These are phyloP conservation scores for Ramalina intermedia DNA, from an alignment of 495 filamentous ascomycete species.

Conservation along the genomic window DNA sequence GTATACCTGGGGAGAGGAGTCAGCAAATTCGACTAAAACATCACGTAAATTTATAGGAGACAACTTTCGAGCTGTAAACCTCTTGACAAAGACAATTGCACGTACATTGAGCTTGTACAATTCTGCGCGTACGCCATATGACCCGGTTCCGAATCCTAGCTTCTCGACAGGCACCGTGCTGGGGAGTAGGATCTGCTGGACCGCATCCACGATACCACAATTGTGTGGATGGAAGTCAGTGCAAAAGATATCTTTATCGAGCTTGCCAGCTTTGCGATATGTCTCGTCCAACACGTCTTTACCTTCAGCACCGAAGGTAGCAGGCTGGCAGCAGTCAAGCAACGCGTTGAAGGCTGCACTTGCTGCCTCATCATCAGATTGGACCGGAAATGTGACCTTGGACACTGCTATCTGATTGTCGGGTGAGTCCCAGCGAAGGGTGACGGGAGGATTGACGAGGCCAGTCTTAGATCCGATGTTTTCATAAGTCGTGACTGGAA, in stretches of 20 bases:
- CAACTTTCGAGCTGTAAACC: not conserved
- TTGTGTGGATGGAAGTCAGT: slow-evolving; percentile 38
- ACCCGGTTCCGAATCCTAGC: not conserved
- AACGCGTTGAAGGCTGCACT: too few species aligned
- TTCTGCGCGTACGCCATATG: slow-evolving; percentile 25
- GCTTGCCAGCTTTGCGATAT: slow-evolving; percentile 36
- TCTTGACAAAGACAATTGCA: not conserved
- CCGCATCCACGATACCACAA: slow-evolving; percentile 33
- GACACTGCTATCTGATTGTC: too few species aligned
- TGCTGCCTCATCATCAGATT: too few species aligned
- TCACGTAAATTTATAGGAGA: too few species aligned
- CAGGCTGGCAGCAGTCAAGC: not conserved
- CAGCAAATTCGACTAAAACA: not conserved
- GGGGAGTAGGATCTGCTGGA: slow-evolving; percentile 35
- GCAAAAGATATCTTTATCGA: slow-evolving; percentile 29
- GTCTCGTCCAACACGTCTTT: slow-evolving; percentile 32
- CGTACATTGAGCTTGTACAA: slow-evolving; percentile 44
- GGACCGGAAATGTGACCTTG: too few species aligned
- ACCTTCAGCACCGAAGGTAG: slow-evolving; percentile 3
- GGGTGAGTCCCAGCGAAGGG: too few species aligned
- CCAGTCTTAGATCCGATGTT: too few species aligned
- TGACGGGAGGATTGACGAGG: too few species aligned
- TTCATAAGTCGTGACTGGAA: too few species aligned
- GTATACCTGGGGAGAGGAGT: slow-evolving; percentile 24
- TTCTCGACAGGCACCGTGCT: slow-evolving; percentile 10